Evolutionary conservation across 2,329 filamentous ascomycete species (phyloP), one percentile per base, ranked within the genome.

Genomic region (Calonectria pauciramosa): DNA sequence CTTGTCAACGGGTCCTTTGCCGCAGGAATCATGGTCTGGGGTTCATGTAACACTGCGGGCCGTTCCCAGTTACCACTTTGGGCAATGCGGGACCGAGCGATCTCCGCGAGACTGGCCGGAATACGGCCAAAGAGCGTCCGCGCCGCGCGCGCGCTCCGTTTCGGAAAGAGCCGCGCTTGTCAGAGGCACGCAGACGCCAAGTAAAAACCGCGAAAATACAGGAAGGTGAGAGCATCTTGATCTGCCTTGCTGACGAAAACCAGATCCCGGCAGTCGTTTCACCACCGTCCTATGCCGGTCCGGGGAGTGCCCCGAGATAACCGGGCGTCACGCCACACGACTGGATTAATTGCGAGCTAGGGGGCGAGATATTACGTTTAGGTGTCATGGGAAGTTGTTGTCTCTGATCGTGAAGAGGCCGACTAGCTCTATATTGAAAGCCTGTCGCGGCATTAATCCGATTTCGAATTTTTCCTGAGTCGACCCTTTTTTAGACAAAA

Each of bases 11-110:
- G 60, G 60, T 65, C 41, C 60, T 49, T 32, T 49, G n/a, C 38
- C 41, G 60, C 41, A 65, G 34, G 20, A 59, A 11, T 52, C 47
- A 56, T 18, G 47, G 47, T 68, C 66, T 68, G 51, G 60, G 54
- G 34, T 72, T 32, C 32, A 47, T 63, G 44, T 38, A 41, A 38
- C 36, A 16, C 30, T 44, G 28, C 64, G 63, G 54, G 41, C 52
- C 30, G 54, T 51, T 60, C 8, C 54, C 44, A 68, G 64, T 67
- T 68, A 65, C 70, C 52, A 23, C 16, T 63, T 67, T 41, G 38
- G 70, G 70, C 34, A 72, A 36, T 72, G 41, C 64, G 64, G 70
- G 70, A 52, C 70, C 70, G 64, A 68, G 64, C 70, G 64, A 68
- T 51, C 44, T 52, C 70, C 70, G 54, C 52, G 44, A 51, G 14